Evolutionary conservation across 2,329 filamentous ascomycete species (phyloP).

Genomic region (Ascochyta koolunga): DNA sequence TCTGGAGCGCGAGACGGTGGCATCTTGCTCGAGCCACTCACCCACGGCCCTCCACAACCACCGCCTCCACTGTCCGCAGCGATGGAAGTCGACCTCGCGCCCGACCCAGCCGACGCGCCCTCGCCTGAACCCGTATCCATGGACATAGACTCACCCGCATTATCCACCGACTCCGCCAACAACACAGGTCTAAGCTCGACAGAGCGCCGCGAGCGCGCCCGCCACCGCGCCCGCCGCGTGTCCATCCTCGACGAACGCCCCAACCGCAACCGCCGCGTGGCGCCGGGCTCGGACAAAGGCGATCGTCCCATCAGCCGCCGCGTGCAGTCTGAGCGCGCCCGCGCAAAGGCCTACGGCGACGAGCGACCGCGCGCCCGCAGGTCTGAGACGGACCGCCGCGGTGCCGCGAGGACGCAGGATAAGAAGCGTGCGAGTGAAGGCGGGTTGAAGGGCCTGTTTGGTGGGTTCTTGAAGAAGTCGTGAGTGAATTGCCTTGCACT

Average conservation of each 20-base stretch:
- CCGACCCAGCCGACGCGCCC: slow-evolving; percentile 8
- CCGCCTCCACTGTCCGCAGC: slow-evolving; percentile 31
- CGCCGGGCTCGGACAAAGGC: slow-evolving; percentile 34
- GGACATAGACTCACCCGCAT: slow-evolving; percentile 2
- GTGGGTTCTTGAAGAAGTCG: slow-evolving; percentile 39
- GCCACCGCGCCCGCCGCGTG: slow-evolving; percentile 22
- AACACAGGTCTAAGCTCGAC: slow-evolving; percentile 35
- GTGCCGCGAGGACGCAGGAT: slow-evolving; percentile 21
- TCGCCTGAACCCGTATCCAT: slow-evolving; percentile 10
- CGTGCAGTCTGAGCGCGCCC: slow-evolving; percentile 35
- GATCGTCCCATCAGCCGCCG: slow-evolving; percentile 38
- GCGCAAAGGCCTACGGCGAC: slow-evolving; percentile 32
- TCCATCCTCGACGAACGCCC: slow-evolving; percentile 38
- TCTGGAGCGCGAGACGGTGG: slow-evolving; percentile 35
- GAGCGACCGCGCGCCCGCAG: slow-evolving; percentile 30
- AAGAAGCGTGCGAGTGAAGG: slow-evolving; percentile 41
- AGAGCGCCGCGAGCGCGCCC: slow-evolving; percentile 31
- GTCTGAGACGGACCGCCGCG: slow-evolving; percentile 32
- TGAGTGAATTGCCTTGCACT: background rate
- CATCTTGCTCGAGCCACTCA: slow-evolving; percentile 20
- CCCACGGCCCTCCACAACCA: slow-evolving; percentile 27
- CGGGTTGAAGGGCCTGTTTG: slow-evolving; percentile 39
- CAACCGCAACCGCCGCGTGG: slow-evolving; percentile 37
- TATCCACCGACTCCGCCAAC: slow-evolving; percentile 31
- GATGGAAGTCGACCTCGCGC: slow-evolving; percentile 13